These are phyloP conservation scores for Aaosphaeria pasadenensis DNA, from an alignment of 2,329 filamentous ascomycete species.

Conservation along the genomic window DNA sequence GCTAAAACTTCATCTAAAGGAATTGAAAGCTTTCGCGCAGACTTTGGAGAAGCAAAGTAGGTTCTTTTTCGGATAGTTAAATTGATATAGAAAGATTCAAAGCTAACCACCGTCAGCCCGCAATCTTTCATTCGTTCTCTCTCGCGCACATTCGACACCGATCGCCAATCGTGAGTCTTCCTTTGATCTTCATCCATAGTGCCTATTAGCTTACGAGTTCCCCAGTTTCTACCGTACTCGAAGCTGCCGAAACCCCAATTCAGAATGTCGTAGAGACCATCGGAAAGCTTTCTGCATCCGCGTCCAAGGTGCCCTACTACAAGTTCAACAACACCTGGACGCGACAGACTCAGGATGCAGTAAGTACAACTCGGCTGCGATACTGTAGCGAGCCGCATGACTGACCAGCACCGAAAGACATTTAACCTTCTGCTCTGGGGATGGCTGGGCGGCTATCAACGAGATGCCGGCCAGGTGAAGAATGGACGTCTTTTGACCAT, in stretches of 20 bases:
- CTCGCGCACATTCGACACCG: conserved; percentile 85
- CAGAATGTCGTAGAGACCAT: conserved; percentile 70
- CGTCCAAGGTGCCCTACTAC: conserved; percentile 91
- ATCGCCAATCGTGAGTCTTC: conserved; percentile 55
- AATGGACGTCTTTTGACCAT: conserved; percentile 73
- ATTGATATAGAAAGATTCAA: neutral
- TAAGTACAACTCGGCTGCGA: conserved; percentile 45
- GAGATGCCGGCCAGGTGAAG: conserved; percentile 50
- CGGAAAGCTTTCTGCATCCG: conserved; percentile 65
- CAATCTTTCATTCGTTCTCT: conserved; percentile 77
- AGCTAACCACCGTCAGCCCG: conserved; percentile 52
- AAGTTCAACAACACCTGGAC: conserved; percentile 93
- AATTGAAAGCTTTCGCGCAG: conserved; percentile 77
- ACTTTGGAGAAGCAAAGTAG: conserved; percentile 73
- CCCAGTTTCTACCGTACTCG: conserved; percentile 61
- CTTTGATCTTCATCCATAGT: conserved; percentile 37
- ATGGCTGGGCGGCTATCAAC: conserved; percentile 75
- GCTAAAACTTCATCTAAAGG: conserved; percentile 42
- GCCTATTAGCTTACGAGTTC: conserved; percentile 4
- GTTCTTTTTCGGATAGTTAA: neutral
- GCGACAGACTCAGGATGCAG: conserved; percentile 76
- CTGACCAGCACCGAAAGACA: conserved; percentile 37
- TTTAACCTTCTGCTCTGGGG: conserved; percentile 61
- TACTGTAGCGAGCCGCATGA: conserved; percentile 5
- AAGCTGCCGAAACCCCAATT: conserved; percentile 68